Evolutionary conservation across 2,329 filamentous ascomycete genomes (phyloP), one percentile per base, ranked within the genome.

Genomic region (Erysiphe pulchra): DNA sequence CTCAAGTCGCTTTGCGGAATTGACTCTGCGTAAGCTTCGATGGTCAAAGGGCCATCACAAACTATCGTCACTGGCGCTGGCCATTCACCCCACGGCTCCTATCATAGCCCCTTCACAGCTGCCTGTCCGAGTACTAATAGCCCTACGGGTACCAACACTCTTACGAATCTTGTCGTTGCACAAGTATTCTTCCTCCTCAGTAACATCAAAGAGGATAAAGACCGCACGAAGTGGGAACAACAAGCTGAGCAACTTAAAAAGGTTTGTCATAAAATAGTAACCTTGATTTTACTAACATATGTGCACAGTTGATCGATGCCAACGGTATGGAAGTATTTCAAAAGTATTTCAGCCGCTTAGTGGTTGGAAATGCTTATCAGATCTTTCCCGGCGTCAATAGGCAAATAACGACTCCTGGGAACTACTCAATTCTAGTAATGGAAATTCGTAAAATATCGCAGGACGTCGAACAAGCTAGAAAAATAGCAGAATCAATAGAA

Each of bases 271-370:
- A 16, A 14, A 7, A 12, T n/a, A 16, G 8, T 28, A 9, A 7
- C 20, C n/a, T 7, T 12, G 24, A 30, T 20, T 16, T 12, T 20
- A 28, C 43, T 45, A 18, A 45, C 17, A n/a, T 13, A 1, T 18
- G 30, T 43, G 18, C 42, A 24, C 46, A 93, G 82, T 77, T 95
- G 61, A 80, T 95, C 66, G 79, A 93, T 74, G 86, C 87, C 57
- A 79, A 92, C 85, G 86, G 86, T 60, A 98, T 98, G 87, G 92
- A 98, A 70, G 85, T 94, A 60, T 94, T 86, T 62, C 77, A 83
- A 49, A 92, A 86, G 68, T 94, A 90, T 63, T 92, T 98, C 64
- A 78, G 84, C 62, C 83, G 87, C 63, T 70, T 95, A 60, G 75
- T 98, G 59, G 80, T 80, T 63, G 78, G 79, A 64, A 94, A 94